Conservation (phyloP, 768 basidiomycete genomes). For the Scleroderma bovista region DNA sequence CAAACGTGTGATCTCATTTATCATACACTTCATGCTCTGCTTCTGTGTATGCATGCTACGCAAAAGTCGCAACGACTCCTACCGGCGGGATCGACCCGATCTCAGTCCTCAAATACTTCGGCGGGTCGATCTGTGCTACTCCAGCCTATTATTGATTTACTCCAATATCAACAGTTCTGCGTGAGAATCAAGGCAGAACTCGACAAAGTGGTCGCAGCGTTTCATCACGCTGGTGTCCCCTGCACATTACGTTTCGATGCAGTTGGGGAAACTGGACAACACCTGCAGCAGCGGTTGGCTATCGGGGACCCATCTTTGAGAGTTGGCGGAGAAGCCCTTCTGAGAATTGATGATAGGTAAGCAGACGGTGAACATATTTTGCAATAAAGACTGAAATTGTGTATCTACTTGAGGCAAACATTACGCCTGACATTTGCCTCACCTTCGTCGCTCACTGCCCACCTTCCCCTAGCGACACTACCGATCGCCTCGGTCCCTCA, state of each 20-base stretch:
- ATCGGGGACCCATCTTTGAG: slow-evolving; percentile 34
- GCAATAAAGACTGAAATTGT: neutral
- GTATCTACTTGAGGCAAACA: slow-evolving; percentile 47
- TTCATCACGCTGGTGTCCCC: slow-evolving; percentile 50
- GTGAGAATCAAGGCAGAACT: slow-evolving; percentile 56
- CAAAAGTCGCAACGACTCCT: slow-evolving; percentile 40
- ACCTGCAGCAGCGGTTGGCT: slow-evolving; percentile 45
- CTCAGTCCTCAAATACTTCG: slow-evolving; percentile 12
- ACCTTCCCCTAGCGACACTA: slow-evolving; percentile 75
- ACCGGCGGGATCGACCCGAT: slow-evolving; percentile 20
- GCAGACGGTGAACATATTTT: slow-evolving; percentile 3
- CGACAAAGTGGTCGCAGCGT: slow-evolving; percentile 40
- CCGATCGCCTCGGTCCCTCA: slow-evolving; percentile 71
- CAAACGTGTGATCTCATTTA: slow-evolving; percentile 65
- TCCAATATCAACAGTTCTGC: slow-evolving; percentile 79
- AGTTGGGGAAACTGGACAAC: slow-evolving; percentile 62
- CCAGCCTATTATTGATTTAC: slow-evolving; percentile 69
- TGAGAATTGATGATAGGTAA: slow-evolving; percentile 67
- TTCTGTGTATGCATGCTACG: slow-evolving; percentile 54
- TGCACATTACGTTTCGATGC: slow-evolving; percentile 54
- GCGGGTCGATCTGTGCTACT: slow-evolving; percentile 45
- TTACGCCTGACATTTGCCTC: slow-evolving; percentile 72
- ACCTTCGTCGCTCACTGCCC: slow-evolving; percentile 71
- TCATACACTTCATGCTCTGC: slow-evolving; percentile 54
- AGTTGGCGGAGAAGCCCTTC: slow-evolving; percentile 66